These are phyloP conservation scores for Phytophthora megakarya DNA, from an alignment of 352 stramenopile species.

Conservation along the genomic window DNA sequence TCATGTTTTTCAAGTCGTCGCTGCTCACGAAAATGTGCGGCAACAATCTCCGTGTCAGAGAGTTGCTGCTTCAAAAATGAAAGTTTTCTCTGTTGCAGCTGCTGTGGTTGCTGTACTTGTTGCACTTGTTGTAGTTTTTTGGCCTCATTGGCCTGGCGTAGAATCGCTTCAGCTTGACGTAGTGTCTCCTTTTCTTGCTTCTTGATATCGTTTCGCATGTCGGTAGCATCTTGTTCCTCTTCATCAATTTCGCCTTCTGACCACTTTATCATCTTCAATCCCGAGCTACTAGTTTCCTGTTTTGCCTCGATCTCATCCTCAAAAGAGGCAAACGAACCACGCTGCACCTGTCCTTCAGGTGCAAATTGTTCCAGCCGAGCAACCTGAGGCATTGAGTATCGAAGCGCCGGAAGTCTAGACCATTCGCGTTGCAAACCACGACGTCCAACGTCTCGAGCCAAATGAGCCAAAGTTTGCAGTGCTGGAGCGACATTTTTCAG, in stretches of 20 bases:
- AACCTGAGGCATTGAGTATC: constrained; percentile 35
- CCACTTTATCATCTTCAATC: neutral
- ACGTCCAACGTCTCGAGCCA: constrained; percentile 20
- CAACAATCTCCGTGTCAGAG: constrained; percentile 37
- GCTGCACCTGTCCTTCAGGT: constrained; percentile 27
- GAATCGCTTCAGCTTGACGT: constrained; percentile 49
- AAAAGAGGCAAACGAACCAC: neutral
- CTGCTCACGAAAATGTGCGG: constrained; percentile 57
- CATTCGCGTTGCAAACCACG: constrained; percentile 33
- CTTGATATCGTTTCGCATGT: constrained; percentile 45
- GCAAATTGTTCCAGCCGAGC: constrained; percentile 42
- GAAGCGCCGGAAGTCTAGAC: constrained; percentile 23
- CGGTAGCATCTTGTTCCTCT: constrained; percentile 20
- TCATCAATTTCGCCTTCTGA: constrained; percentile 30
- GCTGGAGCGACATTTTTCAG: constrained; percentile 32
- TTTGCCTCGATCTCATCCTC: neutral
- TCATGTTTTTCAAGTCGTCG: constrained; percentile 44
- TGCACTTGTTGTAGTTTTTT: constrained; percentile 18
- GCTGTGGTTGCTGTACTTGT: constrained; percentile 13
- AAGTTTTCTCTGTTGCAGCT: constrained; percentile 5
- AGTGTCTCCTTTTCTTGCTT: constrained; percentile 51
- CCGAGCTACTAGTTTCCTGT: neutral
- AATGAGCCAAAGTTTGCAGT: constrained; percentile 19
- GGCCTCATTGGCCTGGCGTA: constrained; percentile 29
- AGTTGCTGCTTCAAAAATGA: constrained; percentile 13